These are phyloP conservation scores for Cornus suecica DNA, from an alignment of 148 eudicot genomes.

Conservation along the genomic window DNA sequence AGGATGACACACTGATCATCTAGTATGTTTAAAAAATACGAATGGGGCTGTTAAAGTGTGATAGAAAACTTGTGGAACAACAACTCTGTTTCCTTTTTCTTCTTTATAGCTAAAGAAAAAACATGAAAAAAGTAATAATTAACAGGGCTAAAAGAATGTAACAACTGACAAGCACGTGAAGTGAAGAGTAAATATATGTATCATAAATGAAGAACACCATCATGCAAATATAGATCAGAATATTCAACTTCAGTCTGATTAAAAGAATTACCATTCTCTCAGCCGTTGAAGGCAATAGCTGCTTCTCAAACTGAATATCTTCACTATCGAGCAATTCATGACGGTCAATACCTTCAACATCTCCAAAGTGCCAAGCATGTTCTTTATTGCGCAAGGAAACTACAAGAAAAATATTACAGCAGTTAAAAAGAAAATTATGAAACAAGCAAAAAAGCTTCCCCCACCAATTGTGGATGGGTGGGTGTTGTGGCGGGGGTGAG, in stretches of 20 bases:
- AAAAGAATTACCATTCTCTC: conserved; percentile 41
- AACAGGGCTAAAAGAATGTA: not conserved
- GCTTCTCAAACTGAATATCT: conserved; percentile 35
- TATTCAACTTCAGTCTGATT: not conserved
- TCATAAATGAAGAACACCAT: conserved; percentile 1
- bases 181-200: not conserved
- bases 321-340: conserved; percentile 40
- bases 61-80: not conserved
- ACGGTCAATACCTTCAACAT: conserved; percentile 27
- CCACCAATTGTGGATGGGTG: too few species aligned
- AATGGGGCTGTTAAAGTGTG: not conserved
- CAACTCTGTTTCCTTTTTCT: not conserved
- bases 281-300: conserved; percentile 21
- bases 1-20: not conserved
- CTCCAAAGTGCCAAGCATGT: conserved; percentile 26
- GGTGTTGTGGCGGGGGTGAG: too few species aligned
- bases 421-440: conserved; percentile 2
- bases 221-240: not conserved
- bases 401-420: conserved; percentile 22
- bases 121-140: not conserved
- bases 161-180: not conserved
- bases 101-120: not conserved
- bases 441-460: not conserved
- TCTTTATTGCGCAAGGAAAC: conserved; percentile 37
- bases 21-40: not conserved